These are phyloP conservation scores for Neonectria neomacrospora DNA, from an alignment of 2,329 filamentous ascomycete genomes.

Conservation along the genomic window DNA sequence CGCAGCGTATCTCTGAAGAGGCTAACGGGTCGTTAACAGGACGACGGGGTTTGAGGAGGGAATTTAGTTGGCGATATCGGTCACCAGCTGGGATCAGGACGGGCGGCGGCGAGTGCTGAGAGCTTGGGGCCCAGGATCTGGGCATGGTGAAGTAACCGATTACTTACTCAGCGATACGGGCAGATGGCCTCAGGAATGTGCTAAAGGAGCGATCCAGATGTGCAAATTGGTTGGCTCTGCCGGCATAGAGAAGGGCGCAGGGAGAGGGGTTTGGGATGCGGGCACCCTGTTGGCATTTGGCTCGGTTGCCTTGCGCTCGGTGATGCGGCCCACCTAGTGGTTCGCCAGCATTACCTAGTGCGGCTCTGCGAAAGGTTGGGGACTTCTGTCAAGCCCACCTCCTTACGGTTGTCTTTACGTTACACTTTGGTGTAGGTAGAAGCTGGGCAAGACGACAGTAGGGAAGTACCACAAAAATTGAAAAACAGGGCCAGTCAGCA, in stretches of 20 bases:
- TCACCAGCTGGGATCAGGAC: neutral
- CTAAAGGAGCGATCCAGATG: neutral
- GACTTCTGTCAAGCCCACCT: neutral
- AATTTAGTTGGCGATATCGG: neutral
- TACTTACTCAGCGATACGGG: neutral
- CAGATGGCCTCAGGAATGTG: neutral
- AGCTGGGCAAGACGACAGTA: too few species aligned
- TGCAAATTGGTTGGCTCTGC: too few species aligned
- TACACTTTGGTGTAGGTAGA: too few species aligned
- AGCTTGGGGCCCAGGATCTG: neutral
- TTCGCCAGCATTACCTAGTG: too few species aligned
- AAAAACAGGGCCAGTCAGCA: neutral
- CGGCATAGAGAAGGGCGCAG: too few species aligned
- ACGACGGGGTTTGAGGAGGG: too few species aligned
- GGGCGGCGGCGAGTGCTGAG: neutral
- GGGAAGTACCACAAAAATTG: neutral
- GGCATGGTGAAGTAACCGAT: neutral
- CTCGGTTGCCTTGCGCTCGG: too few species aligned
- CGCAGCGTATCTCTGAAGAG: too few species aligned
- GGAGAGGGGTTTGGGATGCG: too few species aligned
- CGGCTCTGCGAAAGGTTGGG: neutral
- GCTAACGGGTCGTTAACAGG: too few species aligned
- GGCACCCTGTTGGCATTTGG: too few species aligned
- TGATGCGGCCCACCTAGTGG: too few species aligned
- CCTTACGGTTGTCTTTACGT: neutral